phyloP scores from a whole-genome alignment of 225 moss, liverwort and hornwort genomes.

The Sphagnum contortum region DNA sequence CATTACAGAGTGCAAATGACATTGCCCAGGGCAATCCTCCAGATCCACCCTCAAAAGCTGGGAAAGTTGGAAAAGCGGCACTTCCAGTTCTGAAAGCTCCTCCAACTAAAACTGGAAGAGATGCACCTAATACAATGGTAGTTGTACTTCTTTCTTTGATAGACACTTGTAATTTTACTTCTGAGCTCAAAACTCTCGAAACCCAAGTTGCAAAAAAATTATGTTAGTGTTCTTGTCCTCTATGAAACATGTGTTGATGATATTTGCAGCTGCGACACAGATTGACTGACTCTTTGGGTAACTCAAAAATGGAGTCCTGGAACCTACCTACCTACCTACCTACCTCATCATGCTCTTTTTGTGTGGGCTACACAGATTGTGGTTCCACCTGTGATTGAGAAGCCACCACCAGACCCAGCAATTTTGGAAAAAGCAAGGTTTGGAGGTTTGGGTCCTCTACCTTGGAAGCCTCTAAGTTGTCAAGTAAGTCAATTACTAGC shows the following conservation, averaged over 20 bases:
- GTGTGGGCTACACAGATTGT: neutral
- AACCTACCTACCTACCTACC: too few species aligned
- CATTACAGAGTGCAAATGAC: conserved; percentile 37
- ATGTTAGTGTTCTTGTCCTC: neutral
- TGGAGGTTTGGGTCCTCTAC: too few species aligned
- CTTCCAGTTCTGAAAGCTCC: neutral
- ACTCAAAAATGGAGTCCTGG: too few species aligned
- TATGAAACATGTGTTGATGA: neutral
- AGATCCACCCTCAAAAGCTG: conserved; percentile 6
- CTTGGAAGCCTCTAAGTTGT: too few species aligned
- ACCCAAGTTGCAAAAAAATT: too few species aligned
- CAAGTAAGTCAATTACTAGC: too few species aligned
- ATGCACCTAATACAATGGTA: neutral
- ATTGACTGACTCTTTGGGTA: too few species aligned
- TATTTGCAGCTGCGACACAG: too few species aligned
- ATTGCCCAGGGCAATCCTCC: conserved; percentile 27
- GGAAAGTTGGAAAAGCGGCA: conserved; percentile 5
- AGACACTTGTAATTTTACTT: too few species aligned
- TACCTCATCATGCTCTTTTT: neutral
- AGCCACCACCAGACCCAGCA: conserved; percentile 4
- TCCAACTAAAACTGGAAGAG: conserved; percentile 1
- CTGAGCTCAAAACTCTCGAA: too few species aligned
- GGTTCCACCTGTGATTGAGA: neutral
- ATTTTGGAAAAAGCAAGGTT: conserved; percentile 1
- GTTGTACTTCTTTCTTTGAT: too few species aligned